Evolutionary conservation across 2,329 filamentous ascomycete genomes (phyloP).

Genomic region (Diaporthe sp.): DNA sequence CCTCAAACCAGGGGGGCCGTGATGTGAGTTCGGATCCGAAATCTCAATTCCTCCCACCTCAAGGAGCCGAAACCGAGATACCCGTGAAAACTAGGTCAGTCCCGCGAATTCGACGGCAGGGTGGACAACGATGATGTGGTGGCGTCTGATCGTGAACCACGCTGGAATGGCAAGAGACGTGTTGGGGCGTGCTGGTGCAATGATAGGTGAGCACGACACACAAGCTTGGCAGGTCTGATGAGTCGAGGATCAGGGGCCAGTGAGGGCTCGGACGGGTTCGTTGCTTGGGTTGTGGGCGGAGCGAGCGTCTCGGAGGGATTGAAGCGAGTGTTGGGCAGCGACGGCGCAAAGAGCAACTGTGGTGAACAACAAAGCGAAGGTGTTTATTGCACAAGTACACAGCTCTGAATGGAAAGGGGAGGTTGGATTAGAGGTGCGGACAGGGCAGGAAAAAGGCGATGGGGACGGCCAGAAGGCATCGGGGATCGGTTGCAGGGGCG

Average conservation of each 20-base stretch:
- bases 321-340: conserved; percentile 27
- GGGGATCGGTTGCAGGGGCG: conserved; percentile 34
- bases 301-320: neutral
- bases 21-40: neutral
- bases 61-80: neutral
- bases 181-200: conserved; percentile 1
- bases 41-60: neutral
- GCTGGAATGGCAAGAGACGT: neutral
- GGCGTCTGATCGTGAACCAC: conserved; percentile 15
- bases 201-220: conserved; percentile 9
- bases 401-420: conserved; percentile 1
- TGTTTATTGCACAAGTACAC: conserved; percentile 17
- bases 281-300: neutral
- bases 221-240: conserved; percentile 14
- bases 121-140: conserved; percentile 2
- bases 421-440: conserved; percentile 14
- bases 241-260: conserved; percentile 20
- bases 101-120: neutral
- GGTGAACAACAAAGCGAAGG: conserved; percentile 27
- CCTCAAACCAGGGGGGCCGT: conserved; percentile 19
- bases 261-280: neutral
- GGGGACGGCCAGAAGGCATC: conserved; percentile 23
- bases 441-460: conserved; percentile 12
- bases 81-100: neutral
- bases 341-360: conserved; percentile 5